Base-by-base conservation (phyloP, 176 grass and related monocot genomes). In the Microstegium vimineum region DNA sequence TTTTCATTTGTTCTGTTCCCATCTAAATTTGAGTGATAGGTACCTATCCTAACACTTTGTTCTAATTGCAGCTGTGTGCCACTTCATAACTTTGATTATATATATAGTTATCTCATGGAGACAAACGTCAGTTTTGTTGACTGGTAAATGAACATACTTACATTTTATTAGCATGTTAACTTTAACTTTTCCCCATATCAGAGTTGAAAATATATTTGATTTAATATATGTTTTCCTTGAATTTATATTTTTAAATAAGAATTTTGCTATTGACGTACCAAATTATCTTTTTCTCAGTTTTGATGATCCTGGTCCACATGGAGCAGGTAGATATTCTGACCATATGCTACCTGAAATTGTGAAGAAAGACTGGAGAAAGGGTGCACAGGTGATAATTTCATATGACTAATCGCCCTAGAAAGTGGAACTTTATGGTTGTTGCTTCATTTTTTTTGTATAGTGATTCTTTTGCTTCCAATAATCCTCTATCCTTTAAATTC, bases 111-210 rank as follows among this genome's bases (percentile, higher is more conserved):
- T 96, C 85, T 99, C 26, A 81, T 89, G 93, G 97, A 89, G 72
- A 99, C 93, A 77, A 99, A 99, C 27, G 82, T 96, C 83, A 99
- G 97, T 89, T 99, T 99, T 92, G 46, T 99, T 92, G 97, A 99
- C 84, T 93, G 93, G 97, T 99, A 88, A 93, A 69, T 67, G 34
- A 75, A 62, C 37, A 18, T 56, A 43, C 83, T 49, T 36, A 54
- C 38, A 27, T n/a, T n/a, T n/a, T n/a, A n/a, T n/a, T n/a, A n/a
- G n/a, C n/a, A n/a, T n/a, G n/a, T n/a, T n/a, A n/a, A 63, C 20
- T 20, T 62, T 38, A 23, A n/a, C 15, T 74, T 68, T 40, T 31
- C 27, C 47, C 34, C 37, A 30, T 43, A 38, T 69, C 36, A 27
- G 42, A 71, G 51, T 63, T 66, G 78, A 85, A 66, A 16, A 82